phyloP scores from a whole-genome alignment of 345 rosid genomes.

The Anastatica hierochuntica region DNA sequence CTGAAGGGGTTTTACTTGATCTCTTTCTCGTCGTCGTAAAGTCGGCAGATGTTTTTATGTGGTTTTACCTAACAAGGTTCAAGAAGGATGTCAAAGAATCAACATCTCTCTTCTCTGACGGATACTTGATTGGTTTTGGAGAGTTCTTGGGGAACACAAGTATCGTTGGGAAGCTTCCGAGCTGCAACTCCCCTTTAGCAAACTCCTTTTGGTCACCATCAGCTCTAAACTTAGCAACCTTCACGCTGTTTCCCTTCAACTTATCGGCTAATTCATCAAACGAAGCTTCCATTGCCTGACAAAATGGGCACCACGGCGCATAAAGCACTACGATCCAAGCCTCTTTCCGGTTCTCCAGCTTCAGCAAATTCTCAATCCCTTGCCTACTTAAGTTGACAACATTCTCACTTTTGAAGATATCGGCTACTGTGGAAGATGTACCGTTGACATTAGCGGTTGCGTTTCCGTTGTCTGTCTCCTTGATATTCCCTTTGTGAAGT shows the following conservation, averaged over 20 bases:
- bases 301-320: slow-evolving; percentile 93
- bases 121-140: slow-evolving; percentile 59
- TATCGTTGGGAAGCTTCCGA: slow-evolving; percentile 81
- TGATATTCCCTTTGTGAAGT: background rate
- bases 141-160: slow-evolving; percentile 80
- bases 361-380: slow-evolving; percentile 66
- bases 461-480: background rate
- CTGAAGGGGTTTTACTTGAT: no score
- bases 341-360: slow-evolving; percentile 54
- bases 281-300: slow-evolving; percentile 84
- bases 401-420: slow-evolving; percentile 50
- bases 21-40: background rate
- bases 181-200: slow-evolving; percentile 59
- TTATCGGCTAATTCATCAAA: slow-evolving; percentile 74
- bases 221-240: slow-evolving; percentile 86
- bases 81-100: slow-evolving; percentile 79
- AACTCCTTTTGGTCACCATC: slow-evolving; percentile 82
- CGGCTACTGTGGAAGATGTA: background rate
- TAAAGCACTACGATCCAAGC: slow-evolving; percentile 82
- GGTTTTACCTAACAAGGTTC: slow-evolving; percentile 51
- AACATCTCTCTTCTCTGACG: slow-evolving; percentile 81
- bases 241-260: slow-evolving; percentile 43
- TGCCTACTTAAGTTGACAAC: slow-evolving; percentile 53
- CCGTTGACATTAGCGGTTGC: background rate
- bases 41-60: background rate